Base-by-base conservation (phyloP, 2,329 filamentous ascomycete genomes). In the Phialocephala subalpina region DNA sequence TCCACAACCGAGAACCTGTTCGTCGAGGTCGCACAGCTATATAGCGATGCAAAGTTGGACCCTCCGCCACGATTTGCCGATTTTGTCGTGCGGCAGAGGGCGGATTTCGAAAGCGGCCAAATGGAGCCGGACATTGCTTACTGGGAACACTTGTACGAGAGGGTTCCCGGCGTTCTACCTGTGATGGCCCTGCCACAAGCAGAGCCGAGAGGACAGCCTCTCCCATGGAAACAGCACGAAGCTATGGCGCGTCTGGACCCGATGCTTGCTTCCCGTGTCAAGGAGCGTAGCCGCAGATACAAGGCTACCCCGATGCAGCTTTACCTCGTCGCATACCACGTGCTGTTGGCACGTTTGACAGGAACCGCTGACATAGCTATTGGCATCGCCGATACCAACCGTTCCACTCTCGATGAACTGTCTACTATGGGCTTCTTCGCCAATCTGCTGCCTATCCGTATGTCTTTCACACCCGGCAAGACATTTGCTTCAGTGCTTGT, bases 61-160 rank as follows among this genome's bases (percentile, higher is more conserved):
- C 29, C 27, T n/a, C 53, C 53, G 29, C 25, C 53, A 18, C 53
- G 35, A 57, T 57, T 33, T 57, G 9, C 53, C 27, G n/a, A 27
- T 11, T 33, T 57, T 57, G 53, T 33, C 22, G 53, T 18, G 8
- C 53, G 29, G 14, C 53, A 57, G n/a, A 25, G 53, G 11, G 14
- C 27, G 53, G 53, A 57, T 35, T 33, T 33, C 12, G 53, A 57
- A 35, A 57, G 22, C 14, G 53, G 53, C n/a, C 53, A 33, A 9
- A 57, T 57, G 53, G 53, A 57, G 25, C 12, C 22, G n/a, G 53
- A 57, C 53, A 57, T 57, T 57, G 53, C 53, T 8, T 57, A 33
- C 29, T 57, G 53, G 53, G 12, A 33, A 33, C 14, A 11, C 22
- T 33, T 57, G 27, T 35, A 57, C 53, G n/a, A 14, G n/a, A 57